Percentiles rank a stretch among this genome's conserved stretches.
phyloP scores from a whole-genome alignment of 352 stramenopile genomes.

The Phytophthora sojae region DNA sequence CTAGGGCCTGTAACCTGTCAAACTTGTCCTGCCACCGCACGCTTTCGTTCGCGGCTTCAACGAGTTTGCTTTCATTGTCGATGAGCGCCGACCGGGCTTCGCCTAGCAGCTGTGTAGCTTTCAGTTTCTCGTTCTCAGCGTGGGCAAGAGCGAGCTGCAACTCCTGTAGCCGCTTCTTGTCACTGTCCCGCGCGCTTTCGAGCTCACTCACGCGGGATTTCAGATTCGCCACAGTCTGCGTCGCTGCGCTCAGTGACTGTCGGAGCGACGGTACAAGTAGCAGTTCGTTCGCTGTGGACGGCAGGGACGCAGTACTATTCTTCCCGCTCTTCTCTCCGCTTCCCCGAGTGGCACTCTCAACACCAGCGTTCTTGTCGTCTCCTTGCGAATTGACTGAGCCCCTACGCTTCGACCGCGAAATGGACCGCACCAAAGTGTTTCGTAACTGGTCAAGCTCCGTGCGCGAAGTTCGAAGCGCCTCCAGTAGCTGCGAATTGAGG shows the following conservation, averaged over 20 bases:
- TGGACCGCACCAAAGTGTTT: conserved; percentile 53
- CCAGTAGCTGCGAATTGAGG: conserved; percentile 62
- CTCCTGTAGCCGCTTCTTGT: conserved; percentile 36
- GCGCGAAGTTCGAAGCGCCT: conserved; percentile 48
- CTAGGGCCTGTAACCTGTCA: conserved; percentile 51
- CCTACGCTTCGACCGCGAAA: conserved; percentile 18
- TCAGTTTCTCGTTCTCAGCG: conserved; percentile 49
- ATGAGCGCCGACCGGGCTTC: conserved; percentile 57
- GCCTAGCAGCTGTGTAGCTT: conserved; percentile 54
- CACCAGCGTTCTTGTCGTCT: conserved; percentile 10
- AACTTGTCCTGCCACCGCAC: conserved; percentile 49
- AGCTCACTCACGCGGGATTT: conserved; percentile 53
- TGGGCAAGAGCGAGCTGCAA: conserved; percentile 42
- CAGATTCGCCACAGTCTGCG: conserved; percentile 44
- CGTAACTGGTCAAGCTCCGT: conserved; percentile 61
- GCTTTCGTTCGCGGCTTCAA: conserved; percentile 44
- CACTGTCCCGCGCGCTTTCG: conserved; percentile 33
- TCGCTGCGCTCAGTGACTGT: conserved; percentile 49
- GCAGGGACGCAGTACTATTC: conserved; percentile 7
- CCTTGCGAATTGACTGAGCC: conserved; percentile 16
- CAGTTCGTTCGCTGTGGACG: conserved; percentile 25
- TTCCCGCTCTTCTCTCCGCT: conserved; percentile 26
- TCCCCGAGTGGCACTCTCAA: neutral
- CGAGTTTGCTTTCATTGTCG: conserved; percentile 40
- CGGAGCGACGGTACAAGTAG: conserved; percentile 55